Evolutionary conservation across 306 rosid species (phyloP).

Genomic region (Calophaca sinica): DNA sequence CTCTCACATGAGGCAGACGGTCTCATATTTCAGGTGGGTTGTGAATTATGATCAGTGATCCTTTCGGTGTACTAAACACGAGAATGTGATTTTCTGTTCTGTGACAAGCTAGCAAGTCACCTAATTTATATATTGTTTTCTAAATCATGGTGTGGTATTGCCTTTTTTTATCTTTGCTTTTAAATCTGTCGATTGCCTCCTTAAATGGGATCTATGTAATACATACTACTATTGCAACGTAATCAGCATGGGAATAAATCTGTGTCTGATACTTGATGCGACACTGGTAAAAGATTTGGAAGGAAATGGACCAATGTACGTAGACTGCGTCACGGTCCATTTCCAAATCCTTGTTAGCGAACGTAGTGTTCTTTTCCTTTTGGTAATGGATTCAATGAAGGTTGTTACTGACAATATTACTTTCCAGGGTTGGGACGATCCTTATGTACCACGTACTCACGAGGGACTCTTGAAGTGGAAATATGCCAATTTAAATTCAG

Average conservation of each 20-base stretch:
- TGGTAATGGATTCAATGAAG: constrained; percentile 36
- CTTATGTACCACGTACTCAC: constrained; percentile 95
- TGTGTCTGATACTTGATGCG: background rate
- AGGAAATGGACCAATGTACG: constrained; percentile 7
- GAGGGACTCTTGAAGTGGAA: constrained; percentile 99
- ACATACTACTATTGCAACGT: constrained; percentile 28
- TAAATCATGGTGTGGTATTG: background rate
- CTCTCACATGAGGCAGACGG: constrained; percentile 99
- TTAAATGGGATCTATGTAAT: constrained; percentile 6
- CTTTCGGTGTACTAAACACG: constrained; percentile 21
- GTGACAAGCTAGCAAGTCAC: constrained; percentile 31
- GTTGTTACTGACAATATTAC: constrained; percentile 37
- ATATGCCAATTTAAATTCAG: constrained; percentile 88
- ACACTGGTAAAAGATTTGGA: constrained; percentile 19
- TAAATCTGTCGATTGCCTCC: constrained; percentile 32
- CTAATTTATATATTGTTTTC: background rate
- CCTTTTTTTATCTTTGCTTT: constrained; percentile 25
- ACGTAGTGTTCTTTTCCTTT: constrained; percentile 10
- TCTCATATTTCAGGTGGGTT: constrained; percentile 93
- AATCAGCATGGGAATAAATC: constrained; percentile 27
- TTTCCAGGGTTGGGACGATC: constrained; percentile 98
- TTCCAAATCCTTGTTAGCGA: constrained; percentile 37
- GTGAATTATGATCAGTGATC: constrained; percentile 38
- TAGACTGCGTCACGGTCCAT: background rate
- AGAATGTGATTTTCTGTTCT: constrained; percentile 28